phyloP scores from a whole-genome alignment of 805 yeast species.

The Sugiyamaella boreocaroliniensis region DNA sequence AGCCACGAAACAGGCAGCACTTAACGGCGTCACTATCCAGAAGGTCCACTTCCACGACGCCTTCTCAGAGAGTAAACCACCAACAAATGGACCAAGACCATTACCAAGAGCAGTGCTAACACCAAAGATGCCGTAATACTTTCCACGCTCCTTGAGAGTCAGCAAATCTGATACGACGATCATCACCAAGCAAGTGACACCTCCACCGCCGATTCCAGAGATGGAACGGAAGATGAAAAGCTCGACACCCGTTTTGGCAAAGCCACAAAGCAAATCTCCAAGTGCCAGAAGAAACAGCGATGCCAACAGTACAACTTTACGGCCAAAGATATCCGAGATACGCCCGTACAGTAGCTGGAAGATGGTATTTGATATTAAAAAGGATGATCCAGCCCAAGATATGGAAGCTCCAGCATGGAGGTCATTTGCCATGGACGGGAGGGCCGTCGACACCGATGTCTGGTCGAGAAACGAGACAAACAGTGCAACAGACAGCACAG shows the following conservation, averaged over 20 bases:
- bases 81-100: constrained; percentile 48
- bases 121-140: constrained; percentile 51
- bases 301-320: constrained; percentile 40
- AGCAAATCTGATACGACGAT: constrained; percentile 49
- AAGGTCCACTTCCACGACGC: constrained; percentile 48
- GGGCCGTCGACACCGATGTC: constrained; percentile 43
- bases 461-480: constrained; percentile 42
- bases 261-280: constrained; percentile 46
- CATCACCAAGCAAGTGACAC: constrained; percentile 44
- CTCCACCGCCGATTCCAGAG: constrained; percentile 52
- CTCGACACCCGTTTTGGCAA: constrained; percentile 43
- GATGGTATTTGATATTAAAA: constrained; percentile 44
- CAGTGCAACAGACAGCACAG: constrained; percentile 12
- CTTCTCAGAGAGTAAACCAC: constrained; percentile 41
- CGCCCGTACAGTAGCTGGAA: constrained; percentile 51
- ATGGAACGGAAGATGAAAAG: constrained; percentile 47
- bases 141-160: constrained; percentile 46
- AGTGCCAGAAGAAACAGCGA: constrained; percentile 37
- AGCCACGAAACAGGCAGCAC: constrained; percentile 27
- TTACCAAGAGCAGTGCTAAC: constrained; percentile 46
- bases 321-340: constrained; percentile 48
- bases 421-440: constrained; percentile 43
- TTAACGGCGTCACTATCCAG: constrained; percentile 41
- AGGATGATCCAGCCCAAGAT: constrained; percentile 55
- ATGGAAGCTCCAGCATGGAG: constrained; percentile 43